Conservation (phyloP, 2,329 filamentous ascomycete genomes). For the Aspergillus novoparasiticus region DNA sequence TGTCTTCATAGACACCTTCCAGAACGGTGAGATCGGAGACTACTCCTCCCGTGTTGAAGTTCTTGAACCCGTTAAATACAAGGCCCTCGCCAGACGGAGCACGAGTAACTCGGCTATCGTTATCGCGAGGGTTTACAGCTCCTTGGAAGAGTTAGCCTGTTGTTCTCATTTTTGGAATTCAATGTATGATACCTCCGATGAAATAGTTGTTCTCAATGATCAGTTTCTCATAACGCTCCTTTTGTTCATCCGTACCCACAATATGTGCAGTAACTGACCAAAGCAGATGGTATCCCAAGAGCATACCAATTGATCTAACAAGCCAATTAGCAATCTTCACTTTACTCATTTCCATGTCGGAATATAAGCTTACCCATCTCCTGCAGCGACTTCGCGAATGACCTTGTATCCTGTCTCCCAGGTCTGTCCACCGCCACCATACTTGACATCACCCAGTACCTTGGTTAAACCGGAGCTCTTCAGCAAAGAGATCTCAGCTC, state of each 20-base stretch:
- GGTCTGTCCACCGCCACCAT: constrained; percentile 56
- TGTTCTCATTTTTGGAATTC: too few species aligned
- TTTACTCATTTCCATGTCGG: not conserved
- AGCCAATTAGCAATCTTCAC: not conserved
- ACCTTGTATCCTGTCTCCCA: constrained; percentile 61
- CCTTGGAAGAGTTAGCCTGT: not conserved
- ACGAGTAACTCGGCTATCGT: constrained; percentile 58
- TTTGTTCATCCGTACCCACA: constrained; percentile 63
- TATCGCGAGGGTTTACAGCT: constrained; percentile 67
- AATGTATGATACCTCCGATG: constrained; percentile 52
- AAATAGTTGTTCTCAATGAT: constrained; percentile 68
- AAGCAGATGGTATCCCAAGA: constrained; percentile 66
- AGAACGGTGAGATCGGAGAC: constrained; percentile 67
- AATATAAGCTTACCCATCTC: constrained; percentile 54
- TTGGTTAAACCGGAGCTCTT: constrained; percentile 56
- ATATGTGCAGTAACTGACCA: constrained; percentile 65
- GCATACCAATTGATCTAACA: constrained; percentile 61
- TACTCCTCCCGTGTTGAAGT: constrained; percentile 69
- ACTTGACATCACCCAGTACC: constrained; percentile 52
- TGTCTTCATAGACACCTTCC: constrained; percentile 63
- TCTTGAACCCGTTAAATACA: constrained; percentile 64
- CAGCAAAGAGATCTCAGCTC: constrained; percentile 54
- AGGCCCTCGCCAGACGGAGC: constrained; percentile 54
- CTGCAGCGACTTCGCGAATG: constrained; percentile 65
- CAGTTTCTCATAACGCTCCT: constrained; percentile 57